These are phyloP conservation scores for Pseudognaphalium luteoalbum DNA, from an alignment of 129 eudicot genomes.

Conservation along the genomic window DNA sequence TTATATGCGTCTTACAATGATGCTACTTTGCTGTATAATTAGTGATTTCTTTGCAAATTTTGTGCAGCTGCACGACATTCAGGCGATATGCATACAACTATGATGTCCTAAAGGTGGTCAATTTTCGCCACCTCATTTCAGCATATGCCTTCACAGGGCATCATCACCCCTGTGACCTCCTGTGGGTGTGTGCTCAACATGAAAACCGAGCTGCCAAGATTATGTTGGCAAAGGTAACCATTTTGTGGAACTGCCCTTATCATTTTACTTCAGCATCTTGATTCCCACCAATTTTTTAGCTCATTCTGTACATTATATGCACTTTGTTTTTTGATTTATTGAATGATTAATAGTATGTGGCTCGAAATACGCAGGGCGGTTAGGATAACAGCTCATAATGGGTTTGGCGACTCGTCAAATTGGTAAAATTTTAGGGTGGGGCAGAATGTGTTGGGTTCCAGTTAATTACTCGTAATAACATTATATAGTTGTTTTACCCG, in stretches of 20 bases:
- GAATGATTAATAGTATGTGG: not conserved
- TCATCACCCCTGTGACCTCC: conserved; percentile 17
- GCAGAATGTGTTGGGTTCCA: not conserved
- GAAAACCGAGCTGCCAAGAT: conserved; percentile 20
- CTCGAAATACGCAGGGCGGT: not conserved
- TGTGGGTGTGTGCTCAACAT: conserved; percentile 23
- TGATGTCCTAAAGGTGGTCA: conserved; percentile 3
- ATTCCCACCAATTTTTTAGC: not conserved
- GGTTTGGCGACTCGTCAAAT: not conserved
- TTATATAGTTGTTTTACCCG: not conserved
- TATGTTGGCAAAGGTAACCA: conserved; percentile 26
- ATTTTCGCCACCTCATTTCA: conserved; percentile 11
- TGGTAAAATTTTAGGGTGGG: not conserved
- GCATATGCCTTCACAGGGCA: not conserved
- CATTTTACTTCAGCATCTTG: not conserved
- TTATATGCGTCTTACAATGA: not conserved
- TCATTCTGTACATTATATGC: not conserved
- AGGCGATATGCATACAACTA: not conserved
- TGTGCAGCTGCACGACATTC: conserved; percentile 26
- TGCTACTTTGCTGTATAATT: conserved; percentile 16
- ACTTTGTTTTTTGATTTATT: not conserved
- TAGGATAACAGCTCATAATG: not conserved
- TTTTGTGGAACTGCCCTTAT: conserved; percentile 3
- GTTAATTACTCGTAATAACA: too few relatives aligned
- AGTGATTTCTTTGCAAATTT: conserved; percentile 16